These are phyloP conservation scores for Nigrospora sphaerica DNA, from an alignment of 2,329 filamentous ascomycete species.

Conservation along the genomic window DNA sequence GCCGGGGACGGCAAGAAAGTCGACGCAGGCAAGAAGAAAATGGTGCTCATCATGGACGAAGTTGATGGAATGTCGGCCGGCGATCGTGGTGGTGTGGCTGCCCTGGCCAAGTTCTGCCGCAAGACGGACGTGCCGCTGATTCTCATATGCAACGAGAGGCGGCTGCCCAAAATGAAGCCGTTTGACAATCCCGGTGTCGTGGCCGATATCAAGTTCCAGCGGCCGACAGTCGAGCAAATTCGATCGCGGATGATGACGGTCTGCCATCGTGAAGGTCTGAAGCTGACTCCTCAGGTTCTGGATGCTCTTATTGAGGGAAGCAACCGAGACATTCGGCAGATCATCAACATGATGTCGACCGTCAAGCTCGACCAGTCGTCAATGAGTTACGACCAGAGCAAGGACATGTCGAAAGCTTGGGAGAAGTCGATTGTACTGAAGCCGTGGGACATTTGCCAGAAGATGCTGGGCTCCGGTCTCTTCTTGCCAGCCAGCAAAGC, in stretches of 20 bases:
- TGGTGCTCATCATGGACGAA: conserved; percentile 97
- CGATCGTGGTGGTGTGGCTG: conserved; percentile 90
- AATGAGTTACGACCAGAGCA: conserved; percentile 79
- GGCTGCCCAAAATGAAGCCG: conserved; percentile 93
- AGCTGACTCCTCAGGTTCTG: conserved; percentile 74
- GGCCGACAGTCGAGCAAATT: conserved; percentile 86
- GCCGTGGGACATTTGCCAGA: conserved; percentile 95
- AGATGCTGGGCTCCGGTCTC: conserved; percentile 81
- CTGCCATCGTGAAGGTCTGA: conserved; percentile 83
- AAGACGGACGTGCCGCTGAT: conserved; percentile 94
- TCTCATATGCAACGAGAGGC: conserved; percentile 94
- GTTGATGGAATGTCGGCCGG: conserved; percentile 98
- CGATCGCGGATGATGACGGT: conserved; percentile 91
- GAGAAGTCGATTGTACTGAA: conserved; percentile 96
- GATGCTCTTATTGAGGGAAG: conserved; percentile 94
- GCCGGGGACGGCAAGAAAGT: conserved; percentile 75
- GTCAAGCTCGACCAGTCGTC: conserved; percentile 78
- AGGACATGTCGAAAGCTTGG: conserved; percentile 95
- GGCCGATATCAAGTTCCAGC: conserved; percentile 78
- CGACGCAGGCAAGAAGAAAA: conserved; percentile 78
- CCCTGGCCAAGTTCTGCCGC: conserved; percentile 88
- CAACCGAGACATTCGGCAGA: conserved; percentile 91
- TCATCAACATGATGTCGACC: conserved; percentile 97
- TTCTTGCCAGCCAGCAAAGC: conserved; percentile 78
- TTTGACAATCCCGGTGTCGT: conserved; percentile 71